Evolutionary conservation across 768 basidiomycete genomes (phyloP), one percentile per base, ranked within the genome.

Genomic region (Amanita polypyramis): DNA sequence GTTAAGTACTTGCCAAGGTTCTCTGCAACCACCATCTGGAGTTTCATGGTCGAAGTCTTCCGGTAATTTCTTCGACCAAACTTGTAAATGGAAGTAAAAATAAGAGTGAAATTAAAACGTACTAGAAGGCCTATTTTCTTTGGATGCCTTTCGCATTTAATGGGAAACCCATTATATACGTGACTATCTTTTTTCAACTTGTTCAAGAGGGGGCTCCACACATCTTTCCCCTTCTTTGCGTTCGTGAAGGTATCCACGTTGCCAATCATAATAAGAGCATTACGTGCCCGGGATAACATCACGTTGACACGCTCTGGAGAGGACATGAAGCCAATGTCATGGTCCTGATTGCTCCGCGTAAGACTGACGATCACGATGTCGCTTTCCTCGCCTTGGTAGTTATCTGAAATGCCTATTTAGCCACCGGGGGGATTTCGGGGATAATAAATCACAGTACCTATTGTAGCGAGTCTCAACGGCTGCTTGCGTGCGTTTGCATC

Each of bases 331-430:
- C 84, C 82, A 19, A 85, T 85, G 48, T 78, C 73, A 42, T 70
- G 56, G 0, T 60, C 49, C 0, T 63, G 4, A 50, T 86, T 84
- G 52, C 80, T 82, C 41, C 83, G 62, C 0, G 79, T 81, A 27
- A 86, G 59, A 9, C 74, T 77, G 4, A 70, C 68, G 29, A 86
- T 63, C 20, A 86, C 78, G 41, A 86, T 78, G 42, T 85, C 74
- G 29, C 78, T 77, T 59, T 85, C 82, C 57, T 85, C 84, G 2
- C 83, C 83, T 56, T 85, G 84, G 51, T 84, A 86, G 54, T 85
- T 86, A 54, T 85, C 84, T 84, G 39, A 4, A 23, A 37, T 15
- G 14, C 32, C 7, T 45, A 41, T 7, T 48, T 36, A 48, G 48
- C 8, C 2, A 34, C 17, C n/a, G 12, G 14, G 17, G 19, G 8